Conservation (phyloP, 345 rosid species). For the Brassica napus region DNA sequence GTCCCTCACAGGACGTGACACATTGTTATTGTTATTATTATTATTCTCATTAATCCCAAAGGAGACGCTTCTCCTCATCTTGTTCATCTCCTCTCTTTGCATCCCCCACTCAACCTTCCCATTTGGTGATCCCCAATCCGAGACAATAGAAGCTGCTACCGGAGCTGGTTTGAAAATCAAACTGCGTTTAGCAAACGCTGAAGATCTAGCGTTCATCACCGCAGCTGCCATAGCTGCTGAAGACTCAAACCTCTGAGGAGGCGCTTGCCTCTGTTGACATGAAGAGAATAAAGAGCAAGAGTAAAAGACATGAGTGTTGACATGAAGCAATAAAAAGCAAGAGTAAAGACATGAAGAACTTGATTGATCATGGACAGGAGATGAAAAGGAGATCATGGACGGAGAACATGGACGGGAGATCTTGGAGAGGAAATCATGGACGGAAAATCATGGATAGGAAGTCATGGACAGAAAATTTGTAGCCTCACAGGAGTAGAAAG, state of each 20-base stretch:
- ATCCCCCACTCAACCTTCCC: conserved; percentile 93
- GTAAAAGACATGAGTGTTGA: too few species aligned
- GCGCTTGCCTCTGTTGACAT: not conserved
- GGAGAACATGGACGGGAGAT: too few species aligned
- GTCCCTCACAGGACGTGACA: conserved; percentile 29
- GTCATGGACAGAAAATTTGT: too few species aligned
- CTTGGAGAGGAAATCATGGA: too few species aligned
- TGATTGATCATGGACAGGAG: too few species aligned
- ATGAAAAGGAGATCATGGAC: too few species aligned
- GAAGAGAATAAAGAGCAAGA: too few species aligned
- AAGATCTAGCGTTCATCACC: conserved; percentile 85
- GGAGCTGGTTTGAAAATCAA: conserved; percentile 69
- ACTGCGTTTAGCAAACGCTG: conserved; percentile 85
- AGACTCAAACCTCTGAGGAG: conserved; percentile 66
- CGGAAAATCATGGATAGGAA: too few species aligned
- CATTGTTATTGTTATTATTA: conserved; percentile 1
- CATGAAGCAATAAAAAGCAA: too few species aligned
- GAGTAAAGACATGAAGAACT: too few species aligned
- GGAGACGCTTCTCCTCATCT: conserved; percentile 79
- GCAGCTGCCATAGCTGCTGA: conserved; percentile 91
- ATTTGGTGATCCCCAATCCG: conserved; percentile 74
- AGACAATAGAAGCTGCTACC: conserved; percentile 55
- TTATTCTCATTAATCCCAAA: conserved; percentile 62
- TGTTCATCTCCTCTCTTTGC: conserved; percentile 83
- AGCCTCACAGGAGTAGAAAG: too few species aligned